Conservation (phyloP, 2,329 filamentous ascomycete species). For the Epichloe hybrida region DNA sequence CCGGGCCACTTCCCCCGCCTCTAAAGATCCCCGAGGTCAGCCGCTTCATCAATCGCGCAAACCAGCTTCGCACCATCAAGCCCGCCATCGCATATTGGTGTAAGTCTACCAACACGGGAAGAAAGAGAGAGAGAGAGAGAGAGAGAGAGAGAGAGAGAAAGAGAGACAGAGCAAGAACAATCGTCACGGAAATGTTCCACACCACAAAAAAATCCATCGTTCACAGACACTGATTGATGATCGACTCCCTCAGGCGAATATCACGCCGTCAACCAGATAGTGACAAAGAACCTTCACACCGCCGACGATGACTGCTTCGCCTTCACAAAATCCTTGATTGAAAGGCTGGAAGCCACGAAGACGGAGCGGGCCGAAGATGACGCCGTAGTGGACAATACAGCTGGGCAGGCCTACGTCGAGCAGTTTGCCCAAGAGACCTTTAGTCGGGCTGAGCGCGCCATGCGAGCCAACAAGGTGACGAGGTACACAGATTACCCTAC, state of each 20-base stretch:
- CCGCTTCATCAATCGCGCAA: constrained; percentile 70
- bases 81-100: constrained; percentile 93
- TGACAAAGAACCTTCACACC: constrained; percentile 66
- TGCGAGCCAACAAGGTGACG: constrained; percentile 72
- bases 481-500: constrained; percentile 32
- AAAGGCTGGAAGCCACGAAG: constrained; percentile 59
- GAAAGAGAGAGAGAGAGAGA: neutral
- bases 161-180: neutral
- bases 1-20: constrained; percentile 29
- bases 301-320: constrained; percentile 62
- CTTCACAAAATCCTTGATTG: constrained; percentile 78
- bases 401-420: constrained; percentile 83
- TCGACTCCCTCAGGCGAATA: constrained; percentile 53
- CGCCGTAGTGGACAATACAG: constrained; percentile 71
- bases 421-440: constrained; percentile 88
- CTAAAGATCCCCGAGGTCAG: constrained; percentile 72
- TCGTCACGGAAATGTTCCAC: neutral
- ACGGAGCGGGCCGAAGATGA: constrained; percentile 62
- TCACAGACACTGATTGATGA: neutral
- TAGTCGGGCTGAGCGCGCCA: constrained; percentile 65
- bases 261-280: constrained; percentile 85
- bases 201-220: neutral
- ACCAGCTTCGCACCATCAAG: constrained; percentile 71
- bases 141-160: neutral
- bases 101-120: constrained; percentile 31